phyloP scores from a whole-genome alignment of 139 green algal species.

The Coelastrella sp. region DNA sequence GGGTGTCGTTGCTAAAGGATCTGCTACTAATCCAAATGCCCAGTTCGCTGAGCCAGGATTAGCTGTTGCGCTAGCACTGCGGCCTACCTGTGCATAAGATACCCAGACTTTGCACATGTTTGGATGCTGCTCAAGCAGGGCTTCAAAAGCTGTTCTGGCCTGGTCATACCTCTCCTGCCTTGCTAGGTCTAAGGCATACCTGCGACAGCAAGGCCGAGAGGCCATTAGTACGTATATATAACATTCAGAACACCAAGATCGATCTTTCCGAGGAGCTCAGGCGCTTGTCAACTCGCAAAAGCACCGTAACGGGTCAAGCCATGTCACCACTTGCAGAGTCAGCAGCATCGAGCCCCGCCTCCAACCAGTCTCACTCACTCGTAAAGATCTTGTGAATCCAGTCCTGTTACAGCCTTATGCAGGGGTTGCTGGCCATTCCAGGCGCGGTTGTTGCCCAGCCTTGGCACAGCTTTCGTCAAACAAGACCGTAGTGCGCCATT shows the following conservation, averaged over 20 bases:
- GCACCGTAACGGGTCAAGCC: not conserved
- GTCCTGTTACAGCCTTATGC: not conserved
- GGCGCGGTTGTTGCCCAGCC: not conserved
- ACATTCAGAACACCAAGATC: not conserved
- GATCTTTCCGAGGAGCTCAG: not conserved
- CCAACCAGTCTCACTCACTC: not conserved
- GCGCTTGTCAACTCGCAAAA: not conserved
- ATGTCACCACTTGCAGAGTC: not conserved
- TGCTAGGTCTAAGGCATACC: conserved; percentile 51
- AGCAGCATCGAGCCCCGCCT: not conserved
- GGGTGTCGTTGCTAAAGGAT: not conserved
- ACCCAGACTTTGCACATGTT: conserved; percentile 61
- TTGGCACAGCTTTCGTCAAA: not conserved
- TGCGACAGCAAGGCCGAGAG: conserved; percentile 42
- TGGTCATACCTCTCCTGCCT: conserved; percentile 48
- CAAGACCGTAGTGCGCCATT: not conserved
- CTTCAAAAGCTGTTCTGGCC: conserved; percentile 63
- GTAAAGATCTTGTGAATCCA: conserved; percentile 28
- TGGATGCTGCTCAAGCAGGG: conserved; percentile 48
- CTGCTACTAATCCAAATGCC: too few species aligned
- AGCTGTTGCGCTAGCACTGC: not conserved
- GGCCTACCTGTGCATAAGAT: conserved; percentile 44
- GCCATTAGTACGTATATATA: not conserved
- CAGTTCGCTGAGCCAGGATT: too few species aligned
- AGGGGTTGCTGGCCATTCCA: not conserved